phyloP scores from a whole-genome alignment of 169 alveolate genomes.

The Plasmodium inui region DNA sequence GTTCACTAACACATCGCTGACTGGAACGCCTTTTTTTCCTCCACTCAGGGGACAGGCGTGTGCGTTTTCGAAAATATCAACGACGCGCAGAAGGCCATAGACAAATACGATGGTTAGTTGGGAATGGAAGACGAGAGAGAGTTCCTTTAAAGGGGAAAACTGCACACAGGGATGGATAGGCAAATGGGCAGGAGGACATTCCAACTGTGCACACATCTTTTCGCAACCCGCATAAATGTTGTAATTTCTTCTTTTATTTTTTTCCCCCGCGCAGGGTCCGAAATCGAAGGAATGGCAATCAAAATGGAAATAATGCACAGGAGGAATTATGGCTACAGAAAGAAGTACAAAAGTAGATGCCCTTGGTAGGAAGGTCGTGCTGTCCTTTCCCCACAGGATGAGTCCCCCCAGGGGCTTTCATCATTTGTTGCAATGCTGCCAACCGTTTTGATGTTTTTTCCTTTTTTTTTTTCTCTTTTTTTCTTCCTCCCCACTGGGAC shows the following conservation, averaged over 20 bases:
- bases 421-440: not conserved
- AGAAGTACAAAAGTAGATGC: slow-evolving; percentile 60
- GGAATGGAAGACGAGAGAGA: not conserved
- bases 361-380: slow-evolving; percentile 32
- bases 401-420: not conserved
- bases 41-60: slow-evolving; percentile 68
- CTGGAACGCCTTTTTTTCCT: not conserved
- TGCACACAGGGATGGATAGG: not conserved
- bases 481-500: not conserved
- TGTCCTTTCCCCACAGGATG: not conserved
- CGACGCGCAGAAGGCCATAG: slow-evolving; percentile 74
- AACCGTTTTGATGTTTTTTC: not conserved
- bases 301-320: slow-evolving; percentile 70
- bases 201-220: slow-evolving; percentile 16
- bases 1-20: not conserved
- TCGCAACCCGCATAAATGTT: not conserved
- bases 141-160: not conserved
- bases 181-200: not conserved
- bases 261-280: slow-evolving; percentile 34
- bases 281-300: slow-evolving; percentile 55
- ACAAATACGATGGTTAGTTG: slow-evolving; percentile 68
- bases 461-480: not conserved
- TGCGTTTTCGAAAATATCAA: slow-evolving; percentile 67
- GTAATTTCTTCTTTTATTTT: not conserved
- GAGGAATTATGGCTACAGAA: slow-evolving; percentile 44